Evolutionary conservation across 306 rosid species (phyloP).

Genomic region (Cicer arietinum): DNA sequence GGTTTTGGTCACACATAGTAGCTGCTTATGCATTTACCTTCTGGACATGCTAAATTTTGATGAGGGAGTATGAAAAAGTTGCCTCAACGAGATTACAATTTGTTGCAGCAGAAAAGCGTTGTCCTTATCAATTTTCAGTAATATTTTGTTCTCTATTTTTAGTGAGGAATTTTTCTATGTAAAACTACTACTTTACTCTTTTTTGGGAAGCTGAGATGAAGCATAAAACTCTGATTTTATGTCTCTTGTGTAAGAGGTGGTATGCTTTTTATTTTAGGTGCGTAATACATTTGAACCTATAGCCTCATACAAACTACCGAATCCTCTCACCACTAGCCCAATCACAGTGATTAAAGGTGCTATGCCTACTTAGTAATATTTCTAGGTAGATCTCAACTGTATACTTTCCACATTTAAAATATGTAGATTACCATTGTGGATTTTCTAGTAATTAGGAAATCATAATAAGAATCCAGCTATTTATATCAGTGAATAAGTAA

Average conservation of each 20-base stretch:
- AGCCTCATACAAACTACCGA: slow-evolving; percentile 7
- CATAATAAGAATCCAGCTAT: slow-evolving; percentile 3
- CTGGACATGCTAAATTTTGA: slow-evolving; percentile 83
- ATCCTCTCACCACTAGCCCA: slow-evolving; percentile 3
- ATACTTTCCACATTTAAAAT: slow-evolving; percentile 12
- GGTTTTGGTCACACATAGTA: slow-evolving; percentile 86
- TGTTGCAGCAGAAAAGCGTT: slow-evolving; percentile 80
- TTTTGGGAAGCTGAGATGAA: slow-evolving; percentile 16
- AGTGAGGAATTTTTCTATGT: slow-evolving; percentile 19
- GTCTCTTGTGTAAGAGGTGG: slow-evolving; percentile 35
- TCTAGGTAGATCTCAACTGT: slow-evolving; percentile 28
- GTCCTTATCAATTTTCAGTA: slow-evolving; percentile 90
- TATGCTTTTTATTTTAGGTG: slow-evolving; percentile 13
- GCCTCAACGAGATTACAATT: slow-evolving; percentile 84
- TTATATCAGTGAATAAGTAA: not conserved
- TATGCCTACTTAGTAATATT: slow-evolving; percentile 15
- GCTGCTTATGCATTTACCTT: slow-evolving; percentile 85
- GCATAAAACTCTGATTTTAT: slow-evolving; percentile 20
- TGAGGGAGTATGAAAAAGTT: slow-evolving; percentile 77
- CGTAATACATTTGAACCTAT: not conserved
- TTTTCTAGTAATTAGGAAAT: slow-evolving; percentile 20
- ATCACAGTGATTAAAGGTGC: slow-evolving; percentile 4
- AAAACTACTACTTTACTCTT: not conserved
- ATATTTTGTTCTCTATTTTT: no score
- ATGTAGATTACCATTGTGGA: slow-evolving; percentile 3